Evolutionary conservation across 169 alveolate genomes (phyloP).

Genomic region (Babesia bigemina): DNA sequence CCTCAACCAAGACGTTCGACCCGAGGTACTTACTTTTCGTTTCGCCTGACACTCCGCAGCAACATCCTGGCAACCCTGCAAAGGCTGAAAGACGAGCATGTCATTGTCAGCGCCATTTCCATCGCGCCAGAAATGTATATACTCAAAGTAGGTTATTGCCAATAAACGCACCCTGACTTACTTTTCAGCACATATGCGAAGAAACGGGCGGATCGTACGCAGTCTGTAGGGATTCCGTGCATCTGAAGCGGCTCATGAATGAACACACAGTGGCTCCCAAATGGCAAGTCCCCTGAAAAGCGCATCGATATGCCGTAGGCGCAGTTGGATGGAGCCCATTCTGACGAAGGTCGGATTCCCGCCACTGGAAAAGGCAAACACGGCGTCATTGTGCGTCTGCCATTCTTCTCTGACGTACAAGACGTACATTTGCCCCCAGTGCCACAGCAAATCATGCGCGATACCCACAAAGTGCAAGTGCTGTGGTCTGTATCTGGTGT

Average conservation of each 20-base stretch:
- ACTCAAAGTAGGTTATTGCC: slow-evolving; percentile 33
- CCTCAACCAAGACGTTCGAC: slow-evolving; percentile 78
- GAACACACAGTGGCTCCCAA: slow-evolving; percentile 55
- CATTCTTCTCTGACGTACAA: slow-evolving; percentile 68
- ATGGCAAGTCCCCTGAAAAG: slow-evolving; percentile 18
- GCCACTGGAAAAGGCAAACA: slow-evolving; percentile 68
- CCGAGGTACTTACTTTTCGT: slow-evolving; percentile 29
- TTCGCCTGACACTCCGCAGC: neutral
- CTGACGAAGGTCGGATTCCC: slow-evolving; percentile 78
- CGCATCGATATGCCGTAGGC: slow-evolving; percentile 40
- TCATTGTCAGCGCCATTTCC: slow-evolving; percentile 59
- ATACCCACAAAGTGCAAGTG: slow-evolving; percentile 79
- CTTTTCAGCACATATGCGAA: slow-evolving; percentile 49
- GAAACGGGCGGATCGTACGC: slow-evolving; percentile 65
- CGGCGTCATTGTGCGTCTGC: slow-evolving; percentile 77
- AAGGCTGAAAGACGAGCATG: slow-evolving; percentile 41
- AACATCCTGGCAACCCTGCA: slow-evolving; percentile 61
- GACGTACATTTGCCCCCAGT: slow-evolving; percentile 76
- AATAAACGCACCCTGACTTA: neutral
- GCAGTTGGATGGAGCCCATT: slow-evolving; percentile 78
- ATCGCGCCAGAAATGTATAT: slow-evolving; percentile 65
- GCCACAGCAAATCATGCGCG: slow-evolving; percentile 74
- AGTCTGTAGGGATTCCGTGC: slow-evolving; percentile 44
- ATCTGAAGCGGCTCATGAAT: slow-evolving; percentile 37
- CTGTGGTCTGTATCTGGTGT: slow-evolving; percentile 60